These are phyloP conservation scores for Akebia trifoliata DNA, from an alignment of 164 flowering plant genomes.

Conservation along the genomic window DNA sequence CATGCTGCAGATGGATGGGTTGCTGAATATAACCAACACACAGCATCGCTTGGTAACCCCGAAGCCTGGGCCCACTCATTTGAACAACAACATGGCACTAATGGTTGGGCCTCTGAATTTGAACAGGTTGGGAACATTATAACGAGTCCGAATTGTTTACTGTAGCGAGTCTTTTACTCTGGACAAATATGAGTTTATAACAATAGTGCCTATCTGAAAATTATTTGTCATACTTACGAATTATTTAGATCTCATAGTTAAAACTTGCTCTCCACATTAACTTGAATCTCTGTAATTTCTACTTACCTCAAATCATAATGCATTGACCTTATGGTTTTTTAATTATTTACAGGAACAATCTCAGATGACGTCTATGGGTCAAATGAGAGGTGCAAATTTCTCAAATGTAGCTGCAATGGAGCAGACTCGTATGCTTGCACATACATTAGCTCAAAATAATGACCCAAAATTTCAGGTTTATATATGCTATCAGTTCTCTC, in stretches of 20 bases:
- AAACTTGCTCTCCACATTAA: too few relatives aligned
- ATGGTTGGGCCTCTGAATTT: conserved; percentile 96
- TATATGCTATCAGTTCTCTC: conserved; percentile 1
- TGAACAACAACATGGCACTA: conserved; percentile 75
- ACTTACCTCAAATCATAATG: not conserved
- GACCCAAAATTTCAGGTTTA: conserved; percentile 95
- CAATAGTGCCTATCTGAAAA: too few relatives aligned
- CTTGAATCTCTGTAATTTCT: not conserved
- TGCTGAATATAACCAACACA: conserved; percentile 52
- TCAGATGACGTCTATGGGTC: conserved; percentile 48
- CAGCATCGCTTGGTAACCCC: conserved; percentile 41
- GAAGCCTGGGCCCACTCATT: conserved; percentile 76
- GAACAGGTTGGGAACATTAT: conserved; percentile 51
- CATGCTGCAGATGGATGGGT: conserved; percentile 68
- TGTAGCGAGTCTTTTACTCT: not conserved
- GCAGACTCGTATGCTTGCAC: conserved; percentile 93
- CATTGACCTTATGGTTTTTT: conserved; percentile 5
- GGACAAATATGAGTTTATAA: too few relatives aligned
- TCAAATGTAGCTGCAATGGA: conserved; percentile 72
- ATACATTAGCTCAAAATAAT: conserved; percentile 79
- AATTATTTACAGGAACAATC: conserved; percentile 51
- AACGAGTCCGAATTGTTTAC: not conserved
- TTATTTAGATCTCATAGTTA: too few relatives aligned
- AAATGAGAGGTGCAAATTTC: conserved; percentile 43
- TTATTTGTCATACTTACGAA: too few relatives aligned